Evolutionary conservation across 768 basidiomycete species (phyloP).

Genomic region (Gautieria morchelliformis): DNA sequence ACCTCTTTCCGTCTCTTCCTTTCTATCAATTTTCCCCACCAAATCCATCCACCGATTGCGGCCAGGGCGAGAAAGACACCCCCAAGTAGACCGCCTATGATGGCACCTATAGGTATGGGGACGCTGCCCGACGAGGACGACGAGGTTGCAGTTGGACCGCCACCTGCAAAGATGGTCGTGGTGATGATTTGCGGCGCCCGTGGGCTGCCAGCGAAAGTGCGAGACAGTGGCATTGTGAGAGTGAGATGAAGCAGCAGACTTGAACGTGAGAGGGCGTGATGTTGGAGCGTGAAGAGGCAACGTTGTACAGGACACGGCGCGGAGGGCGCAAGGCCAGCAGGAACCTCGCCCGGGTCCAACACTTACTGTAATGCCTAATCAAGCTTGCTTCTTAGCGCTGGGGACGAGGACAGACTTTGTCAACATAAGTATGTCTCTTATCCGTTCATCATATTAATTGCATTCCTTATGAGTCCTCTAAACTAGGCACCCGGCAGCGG

Average conservation of each 20-base stretch:
- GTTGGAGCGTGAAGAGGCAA: neutral
- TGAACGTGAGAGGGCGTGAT: neutral
- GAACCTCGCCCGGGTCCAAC: neutral
- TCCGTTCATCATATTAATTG: no score
- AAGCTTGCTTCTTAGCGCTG: neutral
- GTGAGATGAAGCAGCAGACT: neutral
- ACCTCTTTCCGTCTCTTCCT: constrained; percentile 14
- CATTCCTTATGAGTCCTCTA: no score
- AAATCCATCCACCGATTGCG: constrained; percentile 34
- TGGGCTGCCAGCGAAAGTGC: neutral
- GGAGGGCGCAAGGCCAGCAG: neutral
- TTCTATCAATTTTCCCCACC: constrained; percentile 36
- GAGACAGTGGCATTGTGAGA: neutral
- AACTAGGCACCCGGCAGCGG: no score
- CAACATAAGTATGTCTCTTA: no score
- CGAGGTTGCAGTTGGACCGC: constrained; percentile 7
- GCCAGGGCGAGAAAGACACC: constrained; percentile 39
- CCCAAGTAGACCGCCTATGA: constrained; percentile 39
- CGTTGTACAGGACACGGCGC: neutral
- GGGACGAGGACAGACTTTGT: no score
- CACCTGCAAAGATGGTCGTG: constrained; percentile 19
- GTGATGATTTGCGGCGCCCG: constrained; percentile 9
- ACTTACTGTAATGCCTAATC: no score
- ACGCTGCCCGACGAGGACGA: neutral
- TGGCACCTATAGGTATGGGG: constrained; percentile 35